These are phyloP conservation scores for Fusarium sp. DNA, from an alignment of 2,329 filamentous ascomycete genomes.

Conservation along the genomic window DNA sequence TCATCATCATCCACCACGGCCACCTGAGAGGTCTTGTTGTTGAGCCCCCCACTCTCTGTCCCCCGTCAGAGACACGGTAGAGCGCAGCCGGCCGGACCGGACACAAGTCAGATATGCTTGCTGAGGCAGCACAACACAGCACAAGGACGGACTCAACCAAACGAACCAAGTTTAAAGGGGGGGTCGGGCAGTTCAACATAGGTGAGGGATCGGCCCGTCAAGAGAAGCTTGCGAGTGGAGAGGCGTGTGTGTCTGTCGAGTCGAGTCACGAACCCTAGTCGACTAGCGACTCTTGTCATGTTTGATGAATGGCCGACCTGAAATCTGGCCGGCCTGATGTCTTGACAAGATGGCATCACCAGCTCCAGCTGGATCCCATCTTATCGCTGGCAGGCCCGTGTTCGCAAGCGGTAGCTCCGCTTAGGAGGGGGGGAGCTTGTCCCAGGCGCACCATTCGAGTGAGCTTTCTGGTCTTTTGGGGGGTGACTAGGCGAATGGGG, in stretches of 20 bases:
- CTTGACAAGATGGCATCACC: conserved; percentile 42
- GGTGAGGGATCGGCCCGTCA: conserved; percentile 42
- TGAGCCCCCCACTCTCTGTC: conserved; percentile 23
- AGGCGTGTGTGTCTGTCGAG: conserved; percentile 8
- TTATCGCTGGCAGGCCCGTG: conserved; percentile 21
- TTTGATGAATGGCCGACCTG: conserved; percentile 4
- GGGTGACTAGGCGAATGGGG: conserved; percentile 38
- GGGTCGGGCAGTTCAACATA: conserved; percentile 5
- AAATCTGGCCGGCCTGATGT: conserved; percentile 17
- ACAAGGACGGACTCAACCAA: neutral
- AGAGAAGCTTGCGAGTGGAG: conserved; percentile 21
- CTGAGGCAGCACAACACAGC: neutral
- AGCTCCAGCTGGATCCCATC: conserved; percentile 22
- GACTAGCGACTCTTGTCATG: neutral
- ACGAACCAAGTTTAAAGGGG: conserved; percentile 6
- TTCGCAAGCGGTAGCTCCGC: conserved; percentile 26
- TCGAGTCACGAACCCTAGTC: neutral
- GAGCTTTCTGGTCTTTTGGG: neutral
- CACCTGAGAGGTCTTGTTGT: conserved; percentile 15
- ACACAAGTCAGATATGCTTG: conserved; percentile 15
- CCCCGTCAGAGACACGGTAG: conserved; percentile 14
- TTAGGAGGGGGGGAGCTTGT: too few species aligned
- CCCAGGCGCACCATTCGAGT: conserved; percentile 23
- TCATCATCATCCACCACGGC: neutral
- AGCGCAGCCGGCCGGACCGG: conserved; percentile 34